phyloP scores from a whole-genome alignment of 306 rosid genomes.

The Vicia faba region DNA sequence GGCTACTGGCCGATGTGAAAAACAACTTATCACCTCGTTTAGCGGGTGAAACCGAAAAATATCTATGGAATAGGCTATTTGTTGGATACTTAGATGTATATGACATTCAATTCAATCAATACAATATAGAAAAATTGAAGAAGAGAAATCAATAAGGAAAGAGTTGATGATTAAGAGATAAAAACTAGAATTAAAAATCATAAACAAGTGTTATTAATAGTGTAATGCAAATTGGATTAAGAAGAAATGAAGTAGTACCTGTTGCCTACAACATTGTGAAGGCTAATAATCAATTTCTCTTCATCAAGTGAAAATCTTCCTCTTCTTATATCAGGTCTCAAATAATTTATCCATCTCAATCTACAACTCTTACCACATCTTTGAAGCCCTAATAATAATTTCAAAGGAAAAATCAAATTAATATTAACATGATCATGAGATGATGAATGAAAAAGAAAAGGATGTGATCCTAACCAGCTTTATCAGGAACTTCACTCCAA shows the following conservation, averaged over 20 bases:
- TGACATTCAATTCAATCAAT: not conserved
- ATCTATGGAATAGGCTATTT: no score
- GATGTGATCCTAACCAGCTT: conserved; percentile 65
- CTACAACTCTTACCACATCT: conserved; percentile 98
- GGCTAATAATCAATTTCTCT: conserved; percentile 87
- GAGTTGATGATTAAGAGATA: not conserved
- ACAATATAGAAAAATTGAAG: not conserved
- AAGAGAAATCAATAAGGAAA: not conserved
- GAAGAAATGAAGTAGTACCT: conserved; percentile 28
- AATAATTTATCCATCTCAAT: conserved; percentile 93
- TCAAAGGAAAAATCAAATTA: not conserved
- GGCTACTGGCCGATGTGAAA: no score
- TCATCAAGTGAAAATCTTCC: conserved; percentile 94
- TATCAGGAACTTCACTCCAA: conserved; percentile 96
- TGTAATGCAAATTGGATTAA: not conserved
- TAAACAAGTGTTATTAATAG: not conserved
- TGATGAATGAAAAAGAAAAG: not conserved
- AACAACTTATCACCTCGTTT: no score
- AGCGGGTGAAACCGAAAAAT: no score
- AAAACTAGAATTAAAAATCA: not conserved
- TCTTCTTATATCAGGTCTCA: conserved; percentile 97
- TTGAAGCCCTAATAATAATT: conserved; percentile 68
- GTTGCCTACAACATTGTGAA: conserved; percentile 93
- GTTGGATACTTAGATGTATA: no score
- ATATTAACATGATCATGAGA: not conserved